These are phyloP conservation scores for Pleurotus tuber-regium DNA, from an alignment of 768 basidiomycete species.

Conservation along the genomic window DNA sequence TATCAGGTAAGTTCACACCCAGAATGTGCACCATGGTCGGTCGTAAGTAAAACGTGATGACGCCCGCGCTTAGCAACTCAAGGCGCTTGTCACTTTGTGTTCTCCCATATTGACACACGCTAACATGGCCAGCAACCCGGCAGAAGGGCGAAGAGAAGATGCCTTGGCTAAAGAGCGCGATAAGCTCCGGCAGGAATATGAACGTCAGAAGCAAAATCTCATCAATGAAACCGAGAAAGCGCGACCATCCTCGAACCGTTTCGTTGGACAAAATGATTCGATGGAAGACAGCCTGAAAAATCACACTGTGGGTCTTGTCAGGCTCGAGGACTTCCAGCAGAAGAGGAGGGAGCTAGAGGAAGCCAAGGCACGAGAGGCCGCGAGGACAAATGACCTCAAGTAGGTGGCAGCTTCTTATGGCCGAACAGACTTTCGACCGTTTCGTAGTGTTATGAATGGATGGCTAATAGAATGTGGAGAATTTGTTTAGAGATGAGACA, in stretches of 20 bases:
- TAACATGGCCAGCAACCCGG: conserved; percentile 71
- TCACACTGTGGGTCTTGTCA: conserved; percentile 88
- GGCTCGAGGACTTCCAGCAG: conserved; percentile 90
- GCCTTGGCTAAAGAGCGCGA: conserved; percentile 81
- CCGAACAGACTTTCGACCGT: conserved; percentile 14
- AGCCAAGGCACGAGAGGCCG: conserved; percentile 86
- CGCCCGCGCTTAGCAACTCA: background rate
- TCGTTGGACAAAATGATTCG: conserved; percentile 92
- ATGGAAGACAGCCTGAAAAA: conserved; percentile 93
- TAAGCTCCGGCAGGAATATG: conserved; percentile 77
- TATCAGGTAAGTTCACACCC: conserved; percentile 79
- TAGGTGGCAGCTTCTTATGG: conserved; percentile 47
- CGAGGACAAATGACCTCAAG: conserved; percentile 81
- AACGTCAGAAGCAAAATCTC: conserved; percentile 77
- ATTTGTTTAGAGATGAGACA: conserved; percentile 82
- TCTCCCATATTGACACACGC: conserved; percentile 13
- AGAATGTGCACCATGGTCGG: conserved; percentile 78
- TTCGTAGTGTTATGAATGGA: conserved; percentile 27
- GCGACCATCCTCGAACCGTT: conserved; percentile 82
- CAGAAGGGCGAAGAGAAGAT: conserved; percentile 85
- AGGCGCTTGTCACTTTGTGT: background rate
- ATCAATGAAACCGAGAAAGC: conserved; percentile 91
- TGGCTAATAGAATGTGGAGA: conserved; percentile 78
- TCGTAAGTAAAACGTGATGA: background rate
- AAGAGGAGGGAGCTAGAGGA: conserved; percentile 87